These are phyloP conservation scores for Cercospora nicotianae DNA, from an alignment of 2,329 filamentous ascomycete genomes.

Conservation along the genomic window DNA sequence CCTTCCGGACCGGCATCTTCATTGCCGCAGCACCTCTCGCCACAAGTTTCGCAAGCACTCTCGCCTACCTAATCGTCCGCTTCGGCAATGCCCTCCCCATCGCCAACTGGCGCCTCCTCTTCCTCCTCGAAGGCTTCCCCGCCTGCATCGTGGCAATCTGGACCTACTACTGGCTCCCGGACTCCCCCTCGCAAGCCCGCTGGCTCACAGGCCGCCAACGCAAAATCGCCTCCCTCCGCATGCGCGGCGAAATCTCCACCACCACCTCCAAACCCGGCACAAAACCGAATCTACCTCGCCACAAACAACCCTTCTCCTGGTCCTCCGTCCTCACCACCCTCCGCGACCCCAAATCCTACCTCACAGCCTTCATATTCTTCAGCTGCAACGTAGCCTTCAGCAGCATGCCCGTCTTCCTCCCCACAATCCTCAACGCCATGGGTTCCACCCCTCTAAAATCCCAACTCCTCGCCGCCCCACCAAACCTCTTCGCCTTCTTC, in stretches of 20 bases:
- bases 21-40: slow-evolving; percentile 70
- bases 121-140: slow-evolving; percentile 82
- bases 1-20: slow-evolving; percentile 81
- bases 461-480: slow-evolving; percentile 78
- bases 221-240: slow-evolving; percentile 68
- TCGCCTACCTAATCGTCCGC: slow-evolving; percentile 77
- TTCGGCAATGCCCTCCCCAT: slow-evolving; percentile 64
- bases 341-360: slow-evolving; percentile 67
- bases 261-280: slow-evolving; percentile 10
- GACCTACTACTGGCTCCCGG: slow-evolving; percentile 74
- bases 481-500: slow-evolving; percentile 74
- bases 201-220: slow-evolving; percentile 49
- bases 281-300: slow-evolving; percentile 19
- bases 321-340: slow-evolving; percentile 61
- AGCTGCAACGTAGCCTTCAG: slow-evolving; percentile 84
- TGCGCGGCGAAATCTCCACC: slow-evolving; percentile 51
- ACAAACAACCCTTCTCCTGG: slow-evolving; percentile 43
- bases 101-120: slow-evolving; percentile 81
- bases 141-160: slow-evolving; percentile 72
- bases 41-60: slow-evolving; percentile 69
- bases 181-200: slow-evolving; percentile 58
- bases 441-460: slow-evolving; percentile 66
- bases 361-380: slow-evolving; percentile 81
- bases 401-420: slow-evolving; percentile 83
- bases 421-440: slow-evolving; percentile 62